Evolutionary conservation across 2,329 filamentous ascomycete species (phyloP).

Genomic region (Pyrenophora graminea): DNA sequence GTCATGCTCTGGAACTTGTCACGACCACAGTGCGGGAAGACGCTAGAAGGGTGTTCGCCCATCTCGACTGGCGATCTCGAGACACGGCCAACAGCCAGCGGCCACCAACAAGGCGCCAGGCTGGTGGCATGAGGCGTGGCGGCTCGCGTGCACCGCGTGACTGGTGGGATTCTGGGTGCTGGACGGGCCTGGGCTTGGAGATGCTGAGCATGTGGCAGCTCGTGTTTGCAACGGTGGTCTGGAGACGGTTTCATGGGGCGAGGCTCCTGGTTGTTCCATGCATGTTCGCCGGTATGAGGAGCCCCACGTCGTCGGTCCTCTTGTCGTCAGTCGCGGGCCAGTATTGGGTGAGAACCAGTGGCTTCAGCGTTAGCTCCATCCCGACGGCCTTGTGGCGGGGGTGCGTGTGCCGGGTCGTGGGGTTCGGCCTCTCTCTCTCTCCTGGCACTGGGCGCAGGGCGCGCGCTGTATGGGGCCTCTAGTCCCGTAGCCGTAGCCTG

Average conservation of each 20-base stretch:
- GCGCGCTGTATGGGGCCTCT: not conserved
- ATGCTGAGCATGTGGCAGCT: too few species aligned
- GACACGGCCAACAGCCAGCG: not conserved
- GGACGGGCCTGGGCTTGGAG: not conserved
- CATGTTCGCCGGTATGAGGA: conserved; percentile 7
- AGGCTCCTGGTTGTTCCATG: conserved; percentile 5
- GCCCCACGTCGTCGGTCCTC: conserved; percentile 7
- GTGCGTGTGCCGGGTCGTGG: conserved; percentile 16
- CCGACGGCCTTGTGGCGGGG: conserved; percentile 16
- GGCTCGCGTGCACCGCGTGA: conserved; percentile 5
- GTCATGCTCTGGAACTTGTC: conserved; percentile 12
- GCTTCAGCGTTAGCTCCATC: conserved; percentile 9
- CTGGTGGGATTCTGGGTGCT: conserved; percentile 12
- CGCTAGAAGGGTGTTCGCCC: conserved; percentile 12
- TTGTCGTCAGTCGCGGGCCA: not conserved
- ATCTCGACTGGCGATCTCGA: conserved; percentile 1
- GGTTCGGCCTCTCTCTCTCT: conserved; percentile 4
- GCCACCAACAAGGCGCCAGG: conserved; percentile 10
- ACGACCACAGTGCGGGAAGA: conserved; percentile 12
- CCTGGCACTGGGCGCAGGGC: not conserved
- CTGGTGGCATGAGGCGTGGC: conserved; percentile 10
- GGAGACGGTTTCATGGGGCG: not conserved
- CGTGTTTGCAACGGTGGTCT: too few species aligned
- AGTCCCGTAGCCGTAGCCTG: not conserved
- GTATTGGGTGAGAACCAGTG: conserved; percentile 5